Evolutionary conservation across 2,329 filamentous ascomycete genomes (phyloP), one percentile per base, ranked within the genome.

Genomic region (Xylaria hypoxylon): DNA sequence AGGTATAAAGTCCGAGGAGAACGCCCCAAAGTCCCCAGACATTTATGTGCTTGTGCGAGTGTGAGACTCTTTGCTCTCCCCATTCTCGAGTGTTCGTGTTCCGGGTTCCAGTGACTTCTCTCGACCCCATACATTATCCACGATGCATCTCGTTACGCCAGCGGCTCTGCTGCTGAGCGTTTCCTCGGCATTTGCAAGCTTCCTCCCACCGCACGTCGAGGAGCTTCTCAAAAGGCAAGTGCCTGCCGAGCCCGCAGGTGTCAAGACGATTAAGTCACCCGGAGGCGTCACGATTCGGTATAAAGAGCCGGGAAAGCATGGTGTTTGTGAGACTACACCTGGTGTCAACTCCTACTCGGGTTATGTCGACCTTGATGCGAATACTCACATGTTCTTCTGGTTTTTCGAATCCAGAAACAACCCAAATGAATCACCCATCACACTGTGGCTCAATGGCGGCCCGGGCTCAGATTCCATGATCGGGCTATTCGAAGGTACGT

Each of bases 401-500:
- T 83, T 83, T 66, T 79, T 83, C 70, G 79, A 79, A 61, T 79
- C 79, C 3, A 77, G 82, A 22, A 73, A 80, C 35, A 79, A 81
- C 45, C 81, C 83, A 0, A 74, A 86, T 68, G 75, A 80, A 69
- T 78, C 82, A 1, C 74, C 74, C 0, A 51, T 76, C 2, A 82
- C 74, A 0, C 50, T 76, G 3, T 76, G 75, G 74, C 83, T 88
- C 40, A 87, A 86, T 73, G 86, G 86, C 26, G 86, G 86, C 3
- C 86, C 86, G 6, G 86, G 86, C 24, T 81, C 80, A 42, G 85
- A 84, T 72, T 86, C 83, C 26, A 82, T 88, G 80, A 79, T 86
- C 55, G 86, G 86, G 2, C 74, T 88, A 22, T 87, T 88, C 50
- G 75, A 77, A 64, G 74, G 75, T 75, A 56, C 35, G 66, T 56